These are phyloP conservation scores for Sechiopsis laciniata DNA, from an alignment of 306 rosid genomes.

Conservation along the genomic window DNA sequence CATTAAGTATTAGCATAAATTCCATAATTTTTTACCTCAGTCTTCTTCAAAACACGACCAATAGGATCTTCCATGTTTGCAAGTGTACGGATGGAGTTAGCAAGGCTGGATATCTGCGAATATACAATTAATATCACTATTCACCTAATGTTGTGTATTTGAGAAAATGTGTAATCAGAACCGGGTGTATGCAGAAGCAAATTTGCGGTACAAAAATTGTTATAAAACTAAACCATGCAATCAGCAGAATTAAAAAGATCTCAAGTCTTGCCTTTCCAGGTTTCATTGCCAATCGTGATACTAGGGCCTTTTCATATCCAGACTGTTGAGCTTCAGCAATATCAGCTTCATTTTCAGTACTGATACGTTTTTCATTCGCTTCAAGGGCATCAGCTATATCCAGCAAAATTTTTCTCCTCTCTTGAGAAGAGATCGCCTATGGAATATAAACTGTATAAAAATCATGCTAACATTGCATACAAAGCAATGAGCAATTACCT, in stretches of 20 bases:
- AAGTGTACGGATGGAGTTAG: slow-evolving; percentile 64
- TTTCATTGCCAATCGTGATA: slow-evolving; percentile 74
- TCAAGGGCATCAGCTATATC: slow-evolving; percentile 89
- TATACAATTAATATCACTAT: slow-evolving; percentile 12
- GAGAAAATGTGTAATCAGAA: not conserved
- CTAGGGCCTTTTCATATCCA: slow-evolving; percentile 74
- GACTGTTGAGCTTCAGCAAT: slow-evolving; percentile 59
- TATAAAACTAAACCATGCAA: not conserved
- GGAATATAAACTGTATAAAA: slow-evolving; percentile 26
- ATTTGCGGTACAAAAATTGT: not conserved
- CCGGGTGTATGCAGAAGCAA: not conserved
- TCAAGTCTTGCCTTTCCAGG: slow-evolving; percentile 62
- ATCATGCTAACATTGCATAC: slow-evolving; percentile 25
- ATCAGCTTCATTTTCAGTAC: slow-evolving; percentile 80
- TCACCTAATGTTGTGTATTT: not conserved
- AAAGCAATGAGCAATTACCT: slow-evolving; percentile 43
- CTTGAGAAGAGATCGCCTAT: slow-evolving; percentile 71
- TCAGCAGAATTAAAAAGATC: slow-evolving; percentile 18
- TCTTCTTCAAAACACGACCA: slow-evolving; percentile 65
- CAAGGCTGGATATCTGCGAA: slow-evolving; percentile 73
- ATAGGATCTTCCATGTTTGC: slow-evolving; percentile 97
- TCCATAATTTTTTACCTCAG: slow-evolving; percentile 46
- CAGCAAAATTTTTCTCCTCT: slow-evolving; percentile 71
- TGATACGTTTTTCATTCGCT: slow-evolving; percentile 54
- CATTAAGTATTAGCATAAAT: not conserved